Evolutionary conservation across 2,329 filamentous ascomycete species (phyloP), one percentile per base, ranked within the genome.

Genomic region (Pseudogymnoascus sp.): DNA sequence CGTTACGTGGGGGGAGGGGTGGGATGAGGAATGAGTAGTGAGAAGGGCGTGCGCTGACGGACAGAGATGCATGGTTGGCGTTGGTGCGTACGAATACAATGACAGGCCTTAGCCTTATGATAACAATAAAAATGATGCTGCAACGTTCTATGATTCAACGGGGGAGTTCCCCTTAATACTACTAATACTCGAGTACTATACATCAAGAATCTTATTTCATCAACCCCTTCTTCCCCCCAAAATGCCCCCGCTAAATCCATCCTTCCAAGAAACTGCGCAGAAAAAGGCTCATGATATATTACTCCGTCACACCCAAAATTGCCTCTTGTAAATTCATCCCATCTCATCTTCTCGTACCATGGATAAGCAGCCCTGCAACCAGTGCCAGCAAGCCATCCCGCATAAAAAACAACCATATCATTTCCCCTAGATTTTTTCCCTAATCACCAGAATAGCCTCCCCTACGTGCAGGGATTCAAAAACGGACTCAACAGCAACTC

Each of bases 401-500:
- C 48, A 9, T 55, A 33, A 55, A 55, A 55, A 55, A n/a, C 48
- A 55, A 55, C n/a, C 29, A 33, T 55, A 21, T 42, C 38, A 41
- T 8, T 48, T 25, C 15, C 39, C 39, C 9, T 21, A 42, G 39
- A 21, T 3, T 21, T 21, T n/a, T 8, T 25, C 21, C 41, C 39
- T 17, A 9, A 12, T 42, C 39, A 25, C 21, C 42, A 9, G 9
- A 8, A n/a, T 12, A 10, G 4, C 10, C 42, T 2, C 27, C 8
- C 58, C 17, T 59, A 59, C 15, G 58, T 59, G 25, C 58, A 59
- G 25, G 89, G 87, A 63, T 85, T 84, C 73, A 95, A 79, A 78
- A 97, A 97, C 36, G 86, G 84, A 76, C 89, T 92, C 62, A 87
- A 82, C 75, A 96, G 85, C 68, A 99, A 78, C 71, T 97, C 92